These are phyloP conservation scores for Scytalidium lignicola DNA, from an alignment of 2,329 filamentous ascomycete genomes.

Conservation along the genomic window DNA sequence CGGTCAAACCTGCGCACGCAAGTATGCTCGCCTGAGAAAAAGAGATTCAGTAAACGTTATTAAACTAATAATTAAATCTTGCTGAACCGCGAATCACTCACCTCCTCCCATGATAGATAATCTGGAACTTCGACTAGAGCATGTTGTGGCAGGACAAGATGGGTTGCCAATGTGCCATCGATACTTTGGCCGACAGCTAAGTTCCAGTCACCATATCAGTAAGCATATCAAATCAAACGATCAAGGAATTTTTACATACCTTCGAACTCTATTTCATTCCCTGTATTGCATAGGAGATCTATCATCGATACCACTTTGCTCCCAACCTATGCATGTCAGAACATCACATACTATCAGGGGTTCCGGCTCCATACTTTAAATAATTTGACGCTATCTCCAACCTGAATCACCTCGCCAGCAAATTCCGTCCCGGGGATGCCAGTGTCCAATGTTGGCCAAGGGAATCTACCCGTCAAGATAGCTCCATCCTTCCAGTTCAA, in stretches of 20 bases:
- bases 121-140: neutral
- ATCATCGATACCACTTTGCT: neutral
- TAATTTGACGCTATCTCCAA: neutral
- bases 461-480: constrained; percentile 2
- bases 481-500: constrained; percentile 11
- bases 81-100: neutral
- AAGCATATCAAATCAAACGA: no score
- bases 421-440: constrained; percentile 6
- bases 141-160: neutral
- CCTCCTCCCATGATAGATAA: neutral
- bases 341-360: no score
- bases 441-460: neutral
- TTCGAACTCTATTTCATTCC: neutral
- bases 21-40: neutral
- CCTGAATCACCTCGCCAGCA: constrained; percentile 4
- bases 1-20: neutral
- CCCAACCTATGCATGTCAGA: no score
- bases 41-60: neutral
- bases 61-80: no score
- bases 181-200: neutral
- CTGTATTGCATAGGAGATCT: neutral
- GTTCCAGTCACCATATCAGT: neutral
- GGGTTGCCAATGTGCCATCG: neutral
- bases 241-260: neutral
- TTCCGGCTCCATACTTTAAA: no score